Evolutionary conservation across 1,139 yeast species (phyloP).

Genomic region (Pichia sp.): DNA sequence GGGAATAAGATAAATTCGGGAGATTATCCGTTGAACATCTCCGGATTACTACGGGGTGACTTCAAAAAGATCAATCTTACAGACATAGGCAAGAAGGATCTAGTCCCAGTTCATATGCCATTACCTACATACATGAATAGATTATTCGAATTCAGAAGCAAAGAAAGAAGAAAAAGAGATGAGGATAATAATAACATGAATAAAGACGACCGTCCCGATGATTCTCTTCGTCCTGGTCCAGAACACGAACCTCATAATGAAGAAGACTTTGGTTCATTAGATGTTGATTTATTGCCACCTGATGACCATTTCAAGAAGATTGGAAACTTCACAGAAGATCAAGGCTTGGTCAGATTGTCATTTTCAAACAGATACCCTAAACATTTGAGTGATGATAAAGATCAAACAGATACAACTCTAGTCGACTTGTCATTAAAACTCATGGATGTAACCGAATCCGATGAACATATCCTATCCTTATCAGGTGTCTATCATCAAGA

Average conservation of each 20-base stretch:
- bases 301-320: slow-evolving; percentile 16
- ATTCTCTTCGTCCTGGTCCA: background rate
- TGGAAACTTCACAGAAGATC: slow-evolving; percentile 33
- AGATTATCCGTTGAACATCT: slow-evolving; percentile 48
- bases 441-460: slow-evolving; percentile 43
- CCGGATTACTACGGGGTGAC: slow-evolving; percentile 49
- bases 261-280: slow-evolving; percentile 5
- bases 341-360: slow-evolving; percentile 22
- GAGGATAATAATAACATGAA: background rate
- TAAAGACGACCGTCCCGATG: slow-evolving; percentile 12
- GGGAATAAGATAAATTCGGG: slow-evolving; percentile 22
- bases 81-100: slow-evolving; percentile 17
- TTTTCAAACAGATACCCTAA: slow-evolving; percentile 16
- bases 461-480: slow-evolving; percentile 46
- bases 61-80: slow-evolving; percentile 28
- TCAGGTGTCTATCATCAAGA: slow-evolving; percentile 71
- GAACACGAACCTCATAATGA: background rate
- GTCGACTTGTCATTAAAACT: slow-evolving; percentile 28
- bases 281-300: background rate
- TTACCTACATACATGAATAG: slow-evolving; percentile 46
- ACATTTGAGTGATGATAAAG: slow-evolving; percentile 9
- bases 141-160: slow-evolving; percentile 23
- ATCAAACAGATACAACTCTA: slow-evolving; percentile 23
- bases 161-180: slow-evolving; percentile 8
- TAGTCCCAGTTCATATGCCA: slow-evolving; percentile 32